A percentile compares a stretch with the other conserved stretches of the same genome.
phyloP scores from a whole-genome alignment of 2,329 filamentous ascomycete genomes.

The Botryotinia convoluta region DNA sequence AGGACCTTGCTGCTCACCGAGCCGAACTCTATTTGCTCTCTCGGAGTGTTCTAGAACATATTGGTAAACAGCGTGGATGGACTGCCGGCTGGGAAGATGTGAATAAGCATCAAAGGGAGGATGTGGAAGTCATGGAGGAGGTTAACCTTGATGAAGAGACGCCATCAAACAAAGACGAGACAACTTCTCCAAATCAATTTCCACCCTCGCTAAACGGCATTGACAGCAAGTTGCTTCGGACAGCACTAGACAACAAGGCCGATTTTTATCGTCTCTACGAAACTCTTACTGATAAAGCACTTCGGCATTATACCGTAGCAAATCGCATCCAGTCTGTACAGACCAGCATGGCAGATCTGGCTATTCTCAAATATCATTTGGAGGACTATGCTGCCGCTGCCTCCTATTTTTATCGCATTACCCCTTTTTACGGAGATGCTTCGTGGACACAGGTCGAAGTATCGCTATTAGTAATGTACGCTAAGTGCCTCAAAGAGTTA shows the following conservation, averaged over 20 bases:
- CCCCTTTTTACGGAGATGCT: constrained; percentile 73
- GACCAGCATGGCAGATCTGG: constrained; percentile 77
- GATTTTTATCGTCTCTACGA: constrained; percentile 69
- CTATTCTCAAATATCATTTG: constrained; percentile 75
- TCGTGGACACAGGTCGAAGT: constrained; percentile 79
- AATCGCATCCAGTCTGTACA: constrained; percentile 76
- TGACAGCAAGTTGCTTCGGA: constrained; percentile 55
- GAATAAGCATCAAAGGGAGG: constrained; percentile 43
- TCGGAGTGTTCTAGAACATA: constrained; percentile 71
- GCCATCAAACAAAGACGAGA: background rate
- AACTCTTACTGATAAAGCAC: constrained; percentile 77
- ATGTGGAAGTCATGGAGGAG: constrained; percentile 51
- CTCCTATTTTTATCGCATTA: constrained; percentile 73
- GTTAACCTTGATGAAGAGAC: constrained; percentile 48
- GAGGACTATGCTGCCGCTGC: constrained; percentile 72
- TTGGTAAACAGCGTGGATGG: constrained; percentile 73
- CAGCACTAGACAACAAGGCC: constrained; percentile 58
- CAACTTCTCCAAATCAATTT: background rate
- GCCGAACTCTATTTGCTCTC: constrained; percentile 81
- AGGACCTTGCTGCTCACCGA: constrained; percentile 77
- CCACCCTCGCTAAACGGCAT: constrained; percentile 45
- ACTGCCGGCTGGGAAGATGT: constrained; percentile 69
- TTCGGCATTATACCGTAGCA: constrained; percentile 79
- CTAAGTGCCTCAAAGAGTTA: constrained; percentile 75
- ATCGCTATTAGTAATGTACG: constrained; percentile 82